Evolutionary conservation across 768 basidiomycete species (phyloP).

Genomic region (Lentinula guzmanii): DNA sequence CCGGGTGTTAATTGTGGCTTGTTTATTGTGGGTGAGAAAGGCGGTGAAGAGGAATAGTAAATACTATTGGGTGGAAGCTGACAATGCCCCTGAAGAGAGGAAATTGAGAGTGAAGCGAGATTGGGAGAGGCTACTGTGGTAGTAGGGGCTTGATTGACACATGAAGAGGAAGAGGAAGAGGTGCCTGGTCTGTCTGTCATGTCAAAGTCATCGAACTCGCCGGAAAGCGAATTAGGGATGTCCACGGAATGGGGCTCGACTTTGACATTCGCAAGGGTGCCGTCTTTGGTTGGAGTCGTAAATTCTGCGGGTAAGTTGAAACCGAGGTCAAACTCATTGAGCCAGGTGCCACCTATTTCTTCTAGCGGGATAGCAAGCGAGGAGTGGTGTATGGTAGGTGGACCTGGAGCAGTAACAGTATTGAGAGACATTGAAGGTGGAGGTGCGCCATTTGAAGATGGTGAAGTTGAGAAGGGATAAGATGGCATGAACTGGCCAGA

Average conservation of each 20-base stretch:
- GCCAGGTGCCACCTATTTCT: slow-evolving; percentile 57
- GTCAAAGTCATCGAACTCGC: neutral
- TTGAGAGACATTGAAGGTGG: slow-evolving; percentile 3
- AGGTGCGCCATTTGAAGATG: slow-evolving; percentile 9
- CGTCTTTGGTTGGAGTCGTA: slow-evolving; percentile 1
- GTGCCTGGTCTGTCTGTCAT: slow-evolving; percentile 6
- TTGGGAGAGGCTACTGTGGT: neutral
- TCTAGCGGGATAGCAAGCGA: slow-evolving; percentile 50
- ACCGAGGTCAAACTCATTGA: slow-evolving; percentile 44
- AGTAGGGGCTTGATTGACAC: slow-evolving; percentile 2
- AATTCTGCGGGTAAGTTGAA: neutral
- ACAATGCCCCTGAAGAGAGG: slow-evolving; percentile 12
- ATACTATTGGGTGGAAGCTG: slow-evolving; percentile 19
- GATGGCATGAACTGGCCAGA: slow-evolving; percentile 24
- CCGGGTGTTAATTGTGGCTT: slow-evolving; percentile 24
- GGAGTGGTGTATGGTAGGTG: slow-evolving; percentile 28
- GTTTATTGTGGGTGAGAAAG: slow-evolving; percentile 1
- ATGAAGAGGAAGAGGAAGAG: slow-evolving; percentile 10
- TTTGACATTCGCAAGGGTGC: slow-evolving; percentile 1
- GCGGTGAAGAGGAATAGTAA: slow-evolving; percentile 10
- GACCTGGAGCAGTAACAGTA: neutral
- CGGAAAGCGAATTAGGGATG: slow-evolving; percentile 4
- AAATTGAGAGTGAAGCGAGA: slow-evolving; percentile 2
- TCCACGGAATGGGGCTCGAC: slow-evolving; percentile 12
- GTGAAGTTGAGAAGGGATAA: slow-evolving; percentile 7